Conservation (phyloP, 1,284 basidiomycete genomes). For the Trametes polyzona region DNA sequence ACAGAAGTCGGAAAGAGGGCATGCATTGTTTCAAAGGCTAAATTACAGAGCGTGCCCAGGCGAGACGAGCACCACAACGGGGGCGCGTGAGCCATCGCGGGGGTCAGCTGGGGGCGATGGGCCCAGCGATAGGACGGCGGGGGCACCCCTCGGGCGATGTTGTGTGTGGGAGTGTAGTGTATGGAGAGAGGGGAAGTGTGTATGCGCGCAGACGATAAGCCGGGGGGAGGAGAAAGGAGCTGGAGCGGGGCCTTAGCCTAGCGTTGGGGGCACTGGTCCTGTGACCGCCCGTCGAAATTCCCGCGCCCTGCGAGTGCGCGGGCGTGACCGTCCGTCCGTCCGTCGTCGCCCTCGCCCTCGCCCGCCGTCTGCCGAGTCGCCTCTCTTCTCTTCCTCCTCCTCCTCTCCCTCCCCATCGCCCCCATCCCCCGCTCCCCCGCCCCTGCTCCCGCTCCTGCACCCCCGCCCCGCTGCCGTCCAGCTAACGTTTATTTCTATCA, state of each 20-base stretch:
- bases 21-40: constrained; percentile 9
- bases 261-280: neutral
- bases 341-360: too few species aligned
- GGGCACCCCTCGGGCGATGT: neutral
- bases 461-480: neutral
- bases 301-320: neutral
- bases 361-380: constrained; percentile 19
- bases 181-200: neutral
- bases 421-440: constrained; percentile 2
- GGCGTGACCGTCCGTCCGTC: neutral
- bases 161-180: neutral
- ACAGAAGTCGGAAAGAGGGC: neutral
- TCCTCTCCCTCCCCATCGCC: constrained; percentile 2
- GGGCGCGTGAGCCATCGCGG: neutral
- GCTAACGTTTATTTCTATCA: constrained; percentile 16
- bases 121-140: neutral
- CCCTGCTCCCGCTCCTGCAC: neutral
- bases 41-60: neutral
- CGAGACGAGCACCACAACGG: constrained; percentile 3
- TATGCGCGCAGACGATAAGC: too few species aligned
- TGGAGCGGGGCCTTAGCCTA: neutral
- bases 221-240: neutral
- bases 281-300: neutral
- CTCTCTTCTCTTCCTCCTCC: constrained; percentile 13
- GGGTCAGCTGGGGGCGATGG: constrained; percentile 2